Base-by-base conservation (phyloP, 495 filamentous ascomycete species). In the Massariosphaeria phaeospora region DNA sequence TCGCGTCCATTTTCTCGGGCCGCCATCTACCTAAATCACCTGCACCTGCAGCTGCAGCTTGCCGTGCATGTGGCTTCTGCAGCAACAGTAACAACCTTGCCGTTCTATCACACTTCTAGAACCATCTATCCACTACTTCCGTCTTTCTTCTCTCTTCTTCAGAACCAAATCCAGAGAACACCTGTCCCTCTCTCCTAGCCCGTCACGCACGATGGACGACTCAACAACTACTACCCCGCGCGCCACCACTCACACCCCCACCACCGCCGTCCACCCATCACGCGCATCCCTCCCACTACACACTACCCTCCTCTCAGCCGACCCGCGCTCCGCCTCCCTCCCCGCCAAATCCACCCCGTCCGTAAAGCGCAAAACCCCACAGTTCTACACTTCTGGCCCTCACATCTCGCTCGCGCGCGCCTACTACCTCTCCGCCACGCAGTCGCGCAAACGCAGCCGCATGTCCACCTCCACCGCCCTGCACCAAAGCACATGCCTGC, bases 401-500 rank as follows among this genome's bases (percentile, higher is more conserved):
- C 9, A 21, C 21, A 41, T 41, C 13, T 42, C n/a, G 13, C 34
- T 38, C 42, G 9, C 41, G n/a, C 29, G 41, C 11, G 52, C 44
- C 23, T 8, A 33, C 42, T 12, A 20, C 20, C 13, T 21, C 10
- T 10, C 11, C 42, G 42, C n/a, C 21, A 26, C 34, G 23, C 21
- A 34, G 31, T 2, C 25, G 17, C 25, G 36, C 13, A 57, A 57
- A 21, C 36, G 36, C 38, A 18, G 33, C 29, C 55, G 55, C 13
- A 11, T 9, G 6, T 48, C 6, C 10, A 45, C 31, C 7, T 12
- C 47, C 15, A 41, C 48, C 4, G 55, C 52, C 4, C 27, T 59
- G 20, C 55, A 59, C 23, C 55, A 59, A 24, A 52, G 48, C 27
- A 53, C 48, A 12, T 59, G 48, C 17, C 42, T 59, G 6, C 50